Percentiles rank a stretch among this genome's conserved stretches.
phyloP scores from a whole-genome alignment of 805 yeast genomes.

The Candida argentea region DNA sequence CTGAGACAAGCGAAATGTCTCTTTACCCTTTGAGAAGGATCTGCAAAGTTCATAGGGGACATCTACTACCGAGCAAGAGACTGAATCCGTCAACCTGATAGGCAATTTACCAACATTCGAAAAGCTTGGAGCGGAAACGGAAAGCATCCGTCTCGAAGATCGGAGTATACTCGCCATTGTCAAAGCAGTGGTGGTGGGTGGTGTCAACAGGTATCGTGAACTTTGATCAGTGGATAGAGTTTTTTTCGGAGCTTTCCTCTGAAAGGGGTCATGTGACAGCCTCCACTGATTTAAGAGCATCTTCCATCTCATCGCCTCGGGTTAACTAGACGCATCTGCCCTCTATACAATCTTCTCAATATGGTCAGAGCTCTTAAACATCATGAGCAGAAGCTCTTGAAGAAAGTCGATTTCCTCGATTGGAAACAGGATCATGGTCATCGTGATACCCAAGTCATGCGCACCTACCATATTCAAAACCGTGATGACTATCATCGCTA shows the following conservation, averaged over 20 bases:
- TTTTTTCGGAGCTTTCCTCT: not conserved
- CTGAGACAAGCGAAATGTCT: conserved; percentile 46
- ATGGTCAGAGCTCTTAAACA: conserved; percentile 87
- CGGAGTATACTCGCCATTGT: too few species aligned
- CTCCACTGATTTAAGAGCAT: not conserved
- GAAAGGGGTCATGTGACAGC: not conserved
- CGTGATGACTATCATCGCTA: conserved; percentile 94
- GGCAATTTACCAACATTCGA: conserved; percentile 82
- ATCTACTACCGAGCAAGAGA: conserved; percentile 36
- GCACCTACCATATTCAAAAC: conserved; percentile 85
- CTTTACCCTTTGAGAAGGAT: conserved; percentile 57
- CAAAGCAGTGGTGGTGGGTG: too few species aligned
- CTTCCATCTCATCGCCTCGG: not conserved
- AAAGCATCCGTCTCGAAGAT: too few species aligned
- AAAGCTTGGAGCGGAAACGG: conserved; percentile 7
- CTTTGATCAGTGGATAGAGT: too few species aligned
- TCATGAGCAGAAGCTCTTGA: conserved; percentile 90
- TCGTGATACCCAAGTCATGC: conserved; percentile 93
- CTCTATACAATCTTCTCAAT: conserved; percentile 5
- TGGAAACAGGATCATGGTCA: conserved; percentile 97
- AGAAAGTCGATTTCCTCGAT: conserved; percentile 92
- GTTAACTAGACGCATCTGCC: too few species aligned
- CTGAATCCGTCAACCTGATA: conserved; percentile 55
- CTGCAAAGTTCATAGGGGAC: conserved; percentile 45
- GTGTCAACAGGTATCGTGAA: too few species aligned